Base-by-base conservation (phyloP, 352 stramenopile species). In the Globisporangium middletonii region DNA sequence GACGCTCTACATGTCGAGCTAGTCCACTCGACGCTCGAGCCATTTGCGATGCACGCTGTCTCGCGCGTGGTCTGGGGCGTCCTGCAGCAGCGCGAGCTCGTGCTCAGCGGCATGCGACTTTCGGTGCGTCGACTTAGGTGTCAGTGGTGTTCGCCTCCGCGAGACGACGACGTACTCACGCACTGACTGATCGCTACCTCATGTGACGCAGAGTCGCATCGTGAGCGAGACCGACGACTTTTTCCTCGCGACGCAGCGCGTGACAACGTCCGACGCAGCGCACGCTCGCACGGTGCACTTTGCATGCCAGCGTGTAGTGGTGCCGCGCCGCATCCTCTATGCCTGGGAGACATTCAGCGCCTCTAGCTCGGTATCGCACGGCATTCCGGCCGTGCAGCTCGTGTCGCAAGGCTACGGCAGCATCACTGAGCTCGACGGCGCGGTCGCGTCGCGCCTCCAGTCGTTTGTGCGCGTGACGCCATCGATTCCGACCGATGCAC, bases 11-110 rank as follows among this genome's bases (percentile, higher is more conserved):
- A 45, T 16, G 33, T 60, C 37, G 55, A 60, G 30, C 49, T 60
- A 9, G n/a, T 53, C 7, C 45, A 54, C 45, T 44, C 55, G 19
- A 47, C 33, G 0, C 19, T 18, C 19, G 18, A 12, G 13, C 55
- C 55, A 16, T 60, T 60, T 23, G 26, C 50, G 23, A 19, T 18
- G 1, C 12, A n/a, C 4, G 37, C 12, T 3, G 55, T 54, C 30
- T 60, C 45, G 19, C 37, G 28, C 23, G 37, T 54, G 7, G 45
- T 49, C 19, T 60, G 55, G 55, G n/a, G 53, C 4, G 45, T 53
- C 55, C 1, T 60, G 33, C 46, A 47, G 42, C 49, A 42, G n/a
- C 41, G 28, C 2, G 53, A 51, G 42, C 28, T 58, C 41, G 48
- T 28, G 9, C n/a, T 58, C 9, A 50, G 19, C 53, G 18, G 43